Percentiles rank a stretch among this genome's conserved stretches.
Conservation (phyloP, 2,329 filamentous ascomycete species). For the Camillea tinctor region DNA sequence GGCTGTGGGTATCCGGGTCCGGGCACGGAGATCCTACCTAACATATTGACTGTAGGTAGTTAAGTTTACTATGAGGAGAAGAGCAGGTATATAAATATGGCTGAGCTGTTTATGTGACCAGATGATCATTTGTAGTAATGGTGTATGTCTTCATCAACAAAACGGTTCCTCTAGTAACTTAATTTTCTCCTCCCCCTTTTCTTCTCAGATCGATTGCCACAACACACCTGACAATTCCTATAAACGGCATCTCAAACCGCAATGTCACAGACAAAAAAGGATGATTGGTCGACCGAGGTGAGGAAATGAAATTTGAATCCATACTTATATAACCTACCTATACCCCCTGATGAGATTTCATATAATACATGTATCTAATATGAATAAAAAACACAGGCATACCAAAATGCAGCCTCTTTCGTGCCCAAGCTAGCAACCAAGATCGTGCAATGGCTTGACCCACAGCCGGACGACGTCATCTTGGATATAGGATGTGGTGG, state of each 20-base stretch:
- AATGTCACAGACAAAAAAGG: slow-evolving; percentile 29
- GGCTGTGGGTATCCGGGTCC: neutral
- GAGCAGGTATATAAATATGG: neutral
- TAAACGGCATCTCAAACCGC: slow-evolving; percentile 3
- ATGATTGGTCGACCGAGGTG: slow-evolving; percentile 43
- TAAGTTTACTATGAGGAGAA: neutral
- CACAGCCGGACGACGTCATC: slow-evolving; percentile 56
- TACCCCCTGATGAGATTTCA: too few species aligned
- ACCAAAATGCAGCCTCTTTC: slow-evolving; percentile 61
- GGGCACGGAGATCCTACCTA: neutral
- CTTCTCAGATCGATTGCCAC: too few species aligned
- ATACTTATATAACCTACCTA: neutral
- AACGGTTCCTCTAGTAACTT: too few species aligned
- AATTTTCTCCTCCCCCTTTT: too few species aligned
- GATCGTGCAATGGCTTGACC: slow-evolving; percentile 57
- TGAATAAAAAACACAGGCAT: slow-evolving; percentile 44
- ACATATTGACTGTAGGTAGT: too few species aligned
- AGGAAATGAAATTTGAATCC: neutral
- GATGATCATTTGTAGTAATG: too few species aligned
- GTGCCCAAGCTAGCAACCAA: slow-evolving; percentile 62
- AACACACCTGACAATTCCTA: too few species aligned
- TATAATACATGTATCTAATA: neutral
- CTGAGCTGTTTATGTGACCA: too few species aligned
- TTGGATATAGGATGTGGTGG: slow-evolving; percentile 65
- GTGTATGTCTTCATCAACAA: too few species aligned